phyloP scores from a whole-genome alignment of 2,329 filamentous ascomycete genomes.

The Pyricularia pennisetigena region DNA sequence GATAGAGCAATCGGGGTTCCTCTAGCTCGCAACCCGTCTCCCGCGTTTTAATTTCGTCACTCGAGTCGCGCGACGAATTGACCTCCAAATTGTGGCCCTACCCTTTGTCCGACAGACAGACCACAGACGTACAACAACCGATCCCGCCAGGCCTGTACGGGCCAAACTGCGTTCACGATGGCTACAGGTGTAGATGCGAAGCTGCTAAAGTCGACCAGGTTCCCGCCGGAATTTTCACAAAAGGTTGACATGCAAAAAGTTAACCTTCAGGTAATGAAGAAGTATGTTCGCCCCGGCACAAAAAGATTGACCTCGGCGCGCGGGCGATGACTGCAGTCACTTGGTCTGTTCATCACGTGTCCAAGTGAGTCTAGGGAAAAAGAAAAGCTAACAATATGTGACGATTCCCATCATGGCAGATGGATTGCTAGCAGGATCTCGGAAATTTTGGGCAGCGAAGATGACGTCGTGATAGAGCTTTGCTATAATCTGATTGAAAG shows the following conservation, averaged over 20 bases:
- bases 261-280: constrained; percentile 96
- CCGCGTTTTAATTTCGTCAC: neutral
- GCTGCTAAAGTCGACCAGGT: constrained; percentile 83
- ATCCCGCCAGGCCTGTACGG: neutral
- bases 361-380: neutral
- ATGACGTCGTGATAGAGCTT: constrained; percentile 91
- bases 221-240: constrained; percentile 83
- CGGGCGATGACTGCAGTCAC: neutral
- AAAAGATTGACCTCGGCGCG: neutral
- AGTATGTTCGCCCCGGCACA: constrained; percentile 42
- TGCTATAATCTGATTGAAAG: constrained; percentile 63
- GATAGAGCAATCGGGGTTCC: neutral
- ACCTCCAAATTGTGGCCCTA: neutral
- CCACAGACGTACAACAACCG: neutral
- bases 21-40: neutral
- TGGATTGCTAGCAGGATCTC: constrained; percentile 90
- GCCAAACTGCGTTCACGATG: constrained; percentile 37
- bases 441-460: constrained; percentile 81
- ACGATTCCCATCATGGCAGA: constrained; percentile 33
- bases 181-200: constrained; percentile 80
- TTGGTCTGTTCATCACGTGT: neutral
- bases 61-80: neutral
- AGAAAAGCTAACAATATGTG: neutral
- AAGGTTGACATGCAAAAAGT: constrained; percentile 98
- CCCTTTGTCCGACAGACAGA: neutral